Percentiles rank a stretch among this genome's conserved stretches.
phyloP scores from a whole-genome alignment of 2,329 filamentous ascomycete species.

The Fusarium brachygibbosum region DNA sequence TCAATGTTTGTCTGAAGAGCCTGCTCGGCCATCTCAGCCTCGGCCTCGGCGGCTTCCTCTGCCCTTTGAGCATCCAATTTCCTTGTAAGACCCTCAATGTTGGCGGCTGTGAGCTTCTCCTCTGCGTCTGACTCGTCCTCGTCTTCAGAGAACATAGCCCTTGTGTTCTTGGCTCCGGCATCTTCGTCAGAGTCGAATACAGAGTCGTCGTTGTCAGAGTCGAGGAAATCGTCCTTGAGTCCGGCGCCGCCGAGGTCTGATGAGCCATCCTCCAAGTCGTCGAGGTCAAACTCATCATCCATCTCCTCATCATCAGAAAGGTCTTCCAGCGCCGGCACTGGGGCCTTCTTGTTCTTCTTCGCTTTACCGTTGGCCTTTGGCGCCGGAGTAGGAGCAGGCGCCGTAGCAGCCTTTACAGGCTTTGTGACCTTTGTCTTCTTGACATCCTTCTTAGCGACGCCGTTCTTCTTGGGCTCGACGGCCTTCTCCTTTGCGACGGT shows the following conservation, averaged over 20 bases:
- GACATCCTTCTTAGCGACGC: slow-evolving; percentile 48
- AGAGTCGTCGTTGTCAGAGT: slow-evolving; percentile 69
- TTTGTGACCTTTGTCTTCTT: slow-evolving; percentile 54
- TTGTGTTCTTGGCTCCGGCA: slow-evolving; percentile 60
- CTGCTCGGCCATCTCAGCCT: slow-evolving; percentile 86
- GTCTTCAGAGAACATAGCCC: slow-evolving; percentile 92
- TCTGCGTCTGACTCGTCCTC: slow-evolving; percentile 90
- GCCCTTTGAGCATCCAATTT: slow-evolving; percentile 85
- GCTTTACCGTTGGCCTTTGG: slow-evolving; percentile 47
- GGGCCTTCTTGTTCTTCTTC: slow-evolving; percentile 52
- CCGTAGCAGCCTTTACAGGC: slow-evolving; percentile 49
- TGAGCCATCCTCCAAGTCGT: slow-evolving; percentile 61
- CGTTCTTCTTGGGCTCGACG: slow-evolving; percentile 50
- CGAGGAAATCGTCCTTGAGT: slow-evolving; percentile 72
- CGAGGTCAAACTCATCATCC: slow-evolving; percentile 59
- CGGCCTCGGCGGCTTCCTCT: slow-evolving; percentile 83
- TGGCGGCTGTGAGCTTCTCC: slow-evolving; percentile 92
- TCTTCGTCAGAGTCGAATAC: slow-evolving; percentile 81
- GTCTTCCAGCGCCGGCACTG: slow-evolving; percentile 61
- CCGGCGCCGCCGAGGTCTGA: slow-evolving; percentile 56
- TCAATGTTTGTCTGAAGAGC: slow-evolving; percentile 95
- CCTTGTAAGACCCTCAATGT: slow-evolving; percentile 90
- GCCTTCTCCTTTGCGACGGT: slow-evolving; percentile 52
- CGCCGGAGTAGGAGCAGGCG: slow-evolving; percentile 48
- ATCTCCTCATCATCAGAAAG: slow-evolving; percentile 59